A percentile compares a stretch with the other conserved stretches of the same genome.
These are phyloP conservation scores for Cercospora sp. DNA, from an alignment of 2,329 filamentous ascomycete genomes.

Conservation along the genomic window DNA sequence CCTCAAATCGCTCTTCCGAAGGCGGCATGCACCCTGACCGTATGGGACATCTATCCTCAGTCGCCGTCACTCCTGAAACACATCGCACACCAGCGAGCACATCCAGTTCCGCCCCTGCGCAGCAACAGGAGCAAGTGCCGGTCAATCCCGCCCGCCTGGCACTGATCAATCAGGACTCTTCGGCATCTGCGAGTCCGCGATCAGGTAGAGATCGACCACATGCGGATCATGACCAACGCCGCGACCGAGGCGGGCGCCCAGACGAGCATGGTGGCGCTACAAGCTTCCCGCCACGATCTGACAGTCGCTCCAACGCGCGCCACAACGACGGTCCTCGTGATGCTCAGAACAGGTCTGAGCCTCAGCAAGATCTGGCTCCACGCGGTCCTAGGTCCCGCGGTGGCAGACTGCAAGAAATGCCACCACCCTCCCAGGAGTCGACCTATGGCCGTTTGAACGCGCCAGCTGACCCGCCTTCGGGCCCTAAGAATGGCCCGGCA, in stretches of 20 bases:
- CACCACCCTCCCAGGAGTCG: conserved; percentile 44
- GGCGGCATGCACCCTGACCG: conserved; percentile 24
- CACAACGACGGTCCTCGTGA: conserved; percentile 29
- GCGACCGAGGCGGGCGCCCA: conserved; percentile 28
- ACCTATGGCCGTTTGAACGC: conserved; percentile 53
- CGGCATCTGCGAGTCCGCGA: conserved; percentile 11
- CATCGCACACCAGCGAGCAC: conserved; percentile 17
- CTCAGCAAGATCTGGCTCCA: conserved; percentile 48
- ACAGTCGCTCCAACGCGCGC: conserved; percentile 39
- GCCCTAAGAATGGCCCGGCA: conserved; percentile 50
- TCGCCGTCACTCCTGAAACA: conserved; percentile 18
- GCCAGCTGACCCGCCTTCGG: conserved; percentile 55
- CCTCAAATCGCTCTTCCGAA: conserved; percentile 17
- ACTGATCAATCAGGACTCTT: conserved; percentile 38
- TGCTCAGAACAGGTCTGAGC: conserved; percentile 22
- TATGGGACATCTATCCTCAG: conserved; percentile 23
- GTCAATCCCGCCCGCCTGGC: conserved; percentile 49
- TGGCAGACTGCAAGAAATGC: conserved; percentile 49
- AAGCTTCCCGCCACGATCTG: conserved; percentile 29
- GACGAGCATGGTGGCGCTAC: conserved; percentile 33
- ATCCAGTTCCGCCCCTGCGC: conserved; percentile 8
- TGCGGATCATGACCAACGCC: conserved; percentile 32
- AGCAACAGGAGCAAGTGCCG: conserved; percentile 16
- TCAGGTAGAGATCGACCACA: conserved; percentile 21
- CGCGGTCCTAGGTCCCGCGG: conserved; percentile 53